Evolutionary conservation across 2,329 filamentous ascomycete species (phyloP).

Genomic region (Alternaria tenuissima): DNA sequence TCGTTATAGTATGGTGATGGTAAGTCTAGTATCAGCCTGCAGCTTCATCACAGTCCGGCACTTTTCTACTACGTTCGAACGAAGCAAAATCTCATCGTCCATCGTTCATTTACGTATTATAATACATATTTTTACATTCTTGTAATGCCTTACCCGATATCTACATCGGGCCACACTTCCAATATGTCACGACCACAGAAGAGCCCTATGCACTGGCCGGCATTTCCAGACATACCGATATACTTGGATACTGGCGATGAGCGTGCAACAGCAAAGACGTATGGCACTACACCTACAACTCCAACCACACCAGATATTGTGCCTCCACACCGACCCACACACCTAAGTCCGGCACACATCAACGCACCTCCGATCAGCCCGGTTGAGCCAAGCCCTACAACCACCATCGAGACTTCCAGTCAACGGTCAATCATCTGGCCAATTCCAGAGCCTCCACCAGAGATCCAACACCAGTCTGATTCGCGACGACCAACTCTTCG

Average conservation of each 20-base stretch:
- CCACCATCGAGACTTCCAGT: conserved; percentile 30
- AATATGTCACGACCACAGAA: conserved; percentile 11
- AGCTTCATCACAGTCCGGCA: conserved; percentile 17
- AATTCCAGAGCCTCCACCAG: conserved; percentile 28
- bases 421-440: conserved; percentile 30
- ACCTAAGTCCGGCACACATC: conserved; percentile 5
- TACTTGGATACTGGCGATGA: conserved; percentile 34
- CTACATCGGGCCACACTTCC: conserved; percentile 7
- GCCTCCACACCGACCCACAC: no score
- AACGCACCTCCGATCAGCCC: neutral
- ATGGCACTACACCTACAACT: conserved; percentile 33
- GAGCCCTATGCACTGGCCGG: conserved; percentile 28
- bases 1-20: conserved; percentile 26
- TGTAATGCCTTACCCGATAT: conserved; percentile 31
- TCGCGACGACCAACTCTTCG: conserved; percentile 22
- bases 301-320: conserved; percentile 26
- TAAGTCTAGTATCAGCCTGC: conserved; percentile 19
- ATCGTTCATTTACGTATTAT: neutral
- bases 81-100: neutral
- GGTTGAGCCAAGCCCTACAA: conserved; percentile 21
- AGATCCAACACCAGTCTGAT: conserved; percentile 12
- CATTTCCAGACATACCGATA: conserved; percentile 36
- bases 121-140: neutral
- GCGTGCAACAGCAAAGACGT: conserved; percentile 19
- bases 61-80: conserved; percentile 3